Percentiles rank a stretch among this genome's conserved stretches.
phyloP scores from a whole-genome alignment of 148 eudicot genomes.

The Fallopia convolvulus region DNA sequence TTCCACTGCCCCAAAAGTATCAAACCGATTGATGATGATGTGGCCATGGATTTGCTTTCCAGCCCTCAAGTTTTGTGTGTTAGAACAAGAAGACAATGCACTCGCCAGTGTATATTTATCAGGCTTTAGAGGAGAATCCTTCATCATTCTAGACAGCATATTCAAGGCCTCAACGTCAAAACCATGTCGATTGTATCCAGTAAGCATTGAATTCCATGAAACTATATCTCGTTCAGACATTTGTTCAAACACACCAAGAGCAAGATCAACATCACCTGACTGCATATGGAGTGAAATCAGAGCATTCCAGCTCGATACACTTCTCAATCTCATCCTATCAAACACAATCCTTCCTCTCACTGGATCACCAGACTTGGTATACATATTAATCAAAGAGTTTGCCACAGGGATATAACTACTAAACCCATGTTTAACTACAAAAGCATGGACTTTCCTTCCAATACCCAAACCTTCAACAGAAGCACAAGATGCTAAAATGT shows the following conservation, averaged over 20 bases:
- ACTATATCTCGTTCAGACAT: slow-evolving; percentile 55
- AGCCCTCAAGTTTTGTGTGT: slow-evolving; percentile 19
- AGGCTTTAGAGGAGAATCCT: slow-evolving; percentile 18
- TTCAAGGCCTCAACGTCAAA: slow-evolving; percentile 28
- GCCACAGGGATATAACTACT: slow-evolving; percentile 44
- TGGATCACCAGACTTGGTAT: slow-evolving; percentile 58
- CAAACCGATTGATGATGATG: slow-evolving; percentile 24
- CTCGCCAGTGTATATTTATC: slow-evolving; percentile 34
- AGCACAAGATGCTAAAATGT: slow-evolving; percentile 58
- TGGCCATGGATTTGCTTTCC: slow-evolving; percentile 34
- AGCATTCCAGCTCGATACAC: slow-evolving; percentile 50
- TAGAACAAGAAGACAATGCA: slow-evolving; percentile 35
- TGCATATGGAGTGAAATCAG: slow-evolving; percentile 57
- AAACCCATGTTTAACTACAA: slow-evolving; percentile 52
- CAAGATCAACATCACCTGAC: slow-evolving; percentile 37
- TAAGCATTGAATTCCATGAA: slow-evolving; percentile 38
- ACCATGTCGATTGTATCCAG: slow-evolving; percentile 27
- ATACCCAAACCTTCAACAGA: slow-evolving; percentile 25
- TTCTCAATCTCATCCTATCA: slow-evolving; percentile 42
- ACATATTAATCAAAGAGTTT: slow-evolving; percentile 76
- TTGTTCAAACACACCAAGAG: slow-evolving; percentile 42
- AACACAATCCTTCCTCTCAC: slow-evolving; percentile 37
- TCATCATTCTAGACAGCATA: slow-evolving; percentile 28
- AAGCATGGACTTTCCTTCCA: slow-evolving; percentile 58
- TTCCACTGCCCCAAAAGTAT: slow-evolving; percentile 27